These are phyloP conservation scores for Nakazawaea peltata DNA, from an alignment of 805 yeast genomes.

Conservation along the genomic window DNA sequence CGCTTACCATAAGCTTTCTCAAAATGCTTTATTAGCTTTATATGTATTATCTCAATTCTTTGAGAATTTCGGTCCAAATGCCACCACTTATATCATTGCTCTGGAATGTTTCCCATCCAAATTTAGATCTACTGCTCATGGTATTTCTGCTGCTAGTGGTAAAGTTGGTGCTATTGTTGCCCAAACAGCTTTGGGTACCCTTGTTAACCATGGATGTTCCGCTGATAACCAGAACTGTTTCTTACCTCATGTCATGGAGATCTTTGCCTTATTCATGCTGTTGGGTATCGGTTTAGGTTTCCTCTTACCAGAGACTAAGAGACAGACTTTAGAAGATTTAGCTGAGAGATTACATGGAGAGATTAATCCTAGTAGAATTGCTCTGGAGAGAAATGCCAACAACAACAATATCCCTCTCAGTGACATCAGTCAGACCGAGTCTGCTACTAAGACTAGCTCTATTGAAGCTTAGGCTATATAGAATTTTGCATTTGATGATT, in stretches of 20 bases:
- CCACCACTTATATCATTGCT: slow-evolving; percentile 55
- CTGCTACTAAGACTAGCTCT: background rate
- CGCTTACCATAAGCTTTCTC: slow-evolving; percentile 42
- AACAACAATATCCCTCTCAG: slow-evolving; percentile 1
- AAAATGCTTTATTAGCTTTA: slow-evolving; percentile 42
- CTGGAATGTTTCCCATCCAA: slow-evolving; percentile 62
- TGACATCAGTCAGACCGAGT: background rate
- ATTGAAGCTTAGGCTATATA: background rate
- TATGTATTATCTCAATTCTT: slow-evolving; percentile 56
- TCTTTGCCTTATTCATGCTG: slow-evolving; percentile 77
- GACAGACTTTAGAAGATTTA: slow-evolving; percentile 72
- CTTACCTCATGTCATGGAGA: slow-evolving; percentile 80
- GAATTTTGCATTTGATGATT: background rate
- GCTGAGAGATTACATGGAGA: slow-evolving; percentile 69
- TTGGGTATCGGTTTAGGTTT: slow-evolving; percentile 52
- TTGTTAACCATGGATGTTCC: slow-evolving; percentile 63
- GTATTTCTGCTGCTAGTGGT: slow-evolving; percentile 58
- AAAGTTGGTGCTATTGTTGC: slow-evolving; percentile 60
- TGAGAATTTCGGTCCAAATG: slow-evolving; percentile 62
- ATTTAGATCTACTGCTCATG: slow-evolving; percentile 62
- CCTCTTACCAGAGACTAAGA: slow-evolving; percentile 72
- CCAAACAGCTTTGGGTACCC: slow-evolving; percentile 67
- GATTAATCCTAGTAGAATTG: slow-evolving; percentile 24
- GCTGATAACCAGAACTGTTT: slow-evolving; percentile 50
- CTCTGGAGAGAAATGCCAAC: slow-evolving; percentile 3